Base-by-base conservation (phyloP, 768 basidiomycete genomes). In the Boletellus emodensis region DNA sequence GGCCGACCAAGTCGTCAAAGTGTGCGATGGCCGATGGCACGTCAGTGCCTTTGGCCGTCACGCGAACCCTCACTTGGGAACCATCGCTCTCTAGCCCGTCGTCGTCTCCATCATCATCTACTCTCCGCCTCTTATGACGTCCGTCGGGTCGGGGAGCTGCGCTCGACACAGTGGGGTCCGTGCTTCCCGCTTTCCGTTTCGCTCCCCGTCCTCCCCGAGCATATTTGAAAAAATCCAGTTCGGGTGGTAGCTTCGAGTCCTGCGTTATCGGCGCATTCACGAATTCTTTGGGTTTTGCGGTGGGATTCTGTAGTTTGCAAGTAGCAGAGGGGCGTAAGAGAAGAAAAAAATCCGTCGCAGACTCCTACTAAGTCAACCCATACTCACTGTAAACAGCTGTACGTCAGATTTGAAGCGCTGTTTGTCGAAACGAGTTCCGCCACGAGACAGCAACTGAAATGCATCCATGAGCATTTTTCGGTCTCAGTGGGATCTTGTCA, bases 191-290 rank as follows among this genome's bases (percentile, higher is more conserved):
- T 63, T 83, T 84, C 47, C 83, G 77, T 63, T 87, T 87, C 30
- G 30, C 9, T 32, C 62, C 67, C 8, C 71, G 56, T 15, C 72
- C 73, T 22, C 76, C 79, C 54, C 82, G 77, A 3, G 87, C 84
- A 54, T 91, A 92, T 60, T 87, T 92, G 72, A 97, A 98, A 68
- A 95, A 94, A 66, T 98, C 92, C 7, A 97, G 77, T 60, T 88
- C 90, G 2, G 74, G 58, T 2, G 88, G 93, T 40, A 94, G 77
- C 50, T 79, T 80, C 9, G 70, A 73, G n/a, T 70, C 69, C n/a
- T 61, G 60, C 2, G 50, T 56, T 46, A 51, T 62, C 11, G 59
- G 50, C 14, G 52, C 53, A 28, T 62, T 49, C 54, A 55, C 61
- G 30, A 52, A 52, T 51, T 63, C 57, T 61, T 54, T 59, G 52